Percentiles rank a stretch among this genome's conserved stretches.
Evolutionary conservation across 2,329 filamentous ascomycete species (phyloP).

Genomic region (Monilinia fructicola): DNA sequence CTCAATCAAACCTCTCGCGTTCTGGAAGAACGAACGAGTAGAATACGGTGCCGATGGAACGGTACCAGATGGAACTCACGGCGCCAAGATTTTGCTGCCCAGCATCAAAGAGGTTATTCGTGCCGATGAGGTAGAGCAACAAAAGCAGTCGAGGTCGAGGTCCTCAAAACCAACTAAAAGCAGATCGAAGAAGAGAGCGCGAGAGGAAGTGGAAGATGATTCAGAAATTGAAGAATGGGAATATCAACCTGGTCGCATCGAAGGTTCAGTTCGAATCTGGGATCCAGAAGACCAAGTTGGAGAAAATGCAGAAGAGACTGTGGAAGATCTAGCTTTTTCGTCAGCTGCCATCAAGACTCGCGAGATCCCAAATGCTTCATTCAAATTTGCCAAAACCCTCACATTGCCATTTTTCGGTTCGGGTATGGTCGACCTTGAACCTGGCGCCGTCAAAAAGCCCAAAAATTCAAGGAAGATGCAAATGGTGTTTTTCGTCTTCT

Average conservation of each 20-base stretch:
- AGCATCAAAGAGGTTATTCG: conserved; percentile 77
- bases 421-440: conserved; percentile 84
- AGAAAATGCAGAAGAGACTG: conserved; percentile 53
- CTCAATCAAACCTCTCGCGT: conserved; percentile 76
- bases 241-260: conserved; percentile 60
- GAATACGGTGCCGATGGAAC: conserved; percentile 62
- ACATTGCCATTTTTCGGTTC: conserved; percentile 83
- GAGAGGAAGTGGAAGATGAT: conserved; percentile 47
- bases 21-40: conserved; percentile 81
- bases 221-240: conserved; percentile 70
- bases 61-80: conserved; percentile 47
- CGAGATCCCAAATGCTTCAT: conserved; percentile 65
- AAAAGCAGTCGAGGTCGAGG: conserved; percentile 33
- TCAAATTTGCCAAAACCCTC: conserved; percentile 86
- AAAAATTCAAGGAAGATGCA: conserved; percentile 97
- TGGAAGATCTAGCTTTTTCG: conserved; percentile 54
- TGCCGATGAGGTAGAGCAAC: conserved; percentile 59
- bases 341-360: conserved; percentile 54
- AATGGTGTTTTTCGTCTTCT: conserved; percentile 90
- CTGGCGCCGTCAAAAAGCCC: conserved; percentile 76
- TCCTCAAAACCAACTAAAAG: conserved; percentile 31
- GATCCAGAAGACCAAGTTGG: conserved; percentile 59
- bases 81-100: conserved; percentile 58
- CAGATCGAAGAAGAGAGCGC: conserved; percentile 31
- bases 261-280: conserved; percentile 64